These are phyloP conservation scores for Mimosa bimucronata DNA, from an alignment of 306 rosid species.

Conservation along the genomic window DNA sequence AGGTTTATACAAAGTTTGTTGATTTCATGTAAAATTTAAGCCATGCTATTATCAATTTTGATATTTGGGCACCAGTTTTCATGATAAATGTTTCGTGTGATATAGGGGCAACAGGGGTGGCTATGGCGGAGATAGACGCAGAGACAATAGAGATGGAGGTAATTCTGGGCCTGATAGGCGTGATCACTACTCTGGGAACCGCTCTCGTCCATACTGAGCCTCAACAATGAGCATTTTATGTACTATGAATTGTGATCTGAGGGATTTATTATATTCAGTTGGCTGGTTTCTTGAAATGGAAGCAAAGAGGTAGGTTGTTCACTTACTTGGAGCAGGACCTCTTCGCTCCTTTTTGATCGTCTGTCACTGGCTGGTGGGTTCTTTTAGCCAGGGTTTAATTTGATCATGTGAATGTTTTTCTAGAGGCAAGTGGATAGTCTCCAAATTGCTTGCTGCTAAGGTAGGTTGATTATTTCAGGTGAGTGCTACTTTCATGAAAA, in stretches of 20 bases:
- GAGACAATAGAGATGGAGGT: slow-evolving; percentile 85
- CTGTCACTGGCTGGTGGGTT: slow-evolving; percentile 65
- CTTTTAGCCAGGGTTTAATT: slow-evolving; percentile 74
- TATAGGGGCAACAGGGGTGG: slow-evolving; percentile 90
- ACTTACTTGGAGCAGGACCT: slow-evolving; percentile 75
- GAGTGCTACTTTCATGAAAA: slow-evolving; percentile 75
- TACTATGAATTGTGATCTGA: slow-evolving; percentile 85
- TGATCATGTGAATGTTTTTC: slow-evolving; percentile 85
- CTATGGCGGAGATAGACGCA: slow-evolving; percentile 94
- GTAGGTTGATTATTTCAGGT: slow-evolving; percentile 98
- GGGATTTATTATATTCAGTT: slow-evolving; percentile 71
- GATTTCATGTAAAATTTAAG: neutral
- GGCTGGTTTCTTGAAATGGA: slow-evolving; percentile 83
- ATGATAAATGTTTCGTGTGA: slow-evolving; percentile 24
- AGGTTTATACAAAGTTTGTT: neutral
- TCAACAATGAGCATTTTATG: slow-evolving; percentile 62
- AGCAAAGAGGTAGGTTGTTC: slow-evolving; percentile 99
- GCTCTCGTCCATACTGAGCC: slow-evolving; percentile 87
- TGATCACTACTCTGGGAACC: slow-evolving; percentile 88
- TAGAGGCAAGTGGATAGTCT: slow-evolving; percentile 97
- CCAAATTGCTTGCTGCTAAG: slow-evolving; percentile 98
- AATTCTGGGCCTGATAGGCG: slow-evolving; percentile 89
- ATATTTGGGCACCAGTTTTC: too few species aligned
- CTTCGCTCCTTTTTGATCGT: slow-evolving; percentile 64
- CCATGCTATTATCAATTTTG: neutral